Conservation (phyloP, 23 red algal genomes). For the Gracilaria gracilis region DNA sequence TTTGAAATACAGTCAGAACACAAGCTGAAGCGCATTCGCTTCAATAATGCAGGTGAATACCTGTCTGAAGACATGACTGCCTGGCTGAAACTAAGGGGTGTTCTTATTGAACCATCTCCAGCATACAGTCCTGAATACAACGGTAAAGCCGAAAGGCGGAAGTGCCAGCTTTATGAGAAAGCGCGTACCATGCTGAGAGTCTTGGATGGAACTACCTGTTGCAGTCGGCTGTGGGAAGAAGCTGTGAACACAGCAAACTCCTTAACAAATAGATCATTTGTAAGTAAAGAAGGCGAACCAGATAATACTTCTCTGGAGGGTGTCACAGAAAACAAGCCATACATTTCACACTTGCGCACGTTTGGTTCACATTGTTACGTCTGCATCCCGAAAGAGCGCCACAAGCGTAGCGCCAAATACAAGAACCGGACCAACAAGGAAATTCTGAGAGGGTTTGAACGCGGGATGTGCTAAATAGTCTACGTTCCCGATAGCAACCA, state of each 20-base stretch:
- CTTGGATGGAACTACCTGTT: not conserved
- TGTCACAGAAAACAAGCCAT: no score
- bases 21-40: not conserved
- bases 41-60: not conserved
- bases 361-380: not conserved
- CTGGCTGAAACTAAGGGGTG: not conserved
- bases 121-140: conserved; percentile 14
- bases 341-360: no score
- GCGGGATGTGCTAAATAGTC: not conserved
- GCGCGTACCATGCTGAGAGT: not conserved
- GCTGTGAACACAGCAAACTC: not conserved
- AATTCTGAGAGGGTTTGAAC: not conserved
- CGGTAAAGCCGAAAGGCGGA: conserved; percentile 4
- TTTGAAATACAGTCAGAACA: not conserved
- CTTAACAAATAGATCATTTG: not conserved
- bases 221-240: not conserved
- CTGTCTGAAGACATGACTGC: not conserved
- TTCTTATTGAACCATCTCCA: no score
- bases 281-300: not conserved
- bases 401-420: not conserved
- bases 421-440: not conserved
- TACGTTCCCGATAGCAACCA: not conserved
- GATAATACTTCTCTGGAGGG: no score
- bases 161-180: not conserved
- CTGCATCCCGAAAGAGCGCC: not conserved